phyloP scores from a whole-genome alignment of 2,329 filamentous ascomycete species.

The Curvularia verruculosa region DNA sequence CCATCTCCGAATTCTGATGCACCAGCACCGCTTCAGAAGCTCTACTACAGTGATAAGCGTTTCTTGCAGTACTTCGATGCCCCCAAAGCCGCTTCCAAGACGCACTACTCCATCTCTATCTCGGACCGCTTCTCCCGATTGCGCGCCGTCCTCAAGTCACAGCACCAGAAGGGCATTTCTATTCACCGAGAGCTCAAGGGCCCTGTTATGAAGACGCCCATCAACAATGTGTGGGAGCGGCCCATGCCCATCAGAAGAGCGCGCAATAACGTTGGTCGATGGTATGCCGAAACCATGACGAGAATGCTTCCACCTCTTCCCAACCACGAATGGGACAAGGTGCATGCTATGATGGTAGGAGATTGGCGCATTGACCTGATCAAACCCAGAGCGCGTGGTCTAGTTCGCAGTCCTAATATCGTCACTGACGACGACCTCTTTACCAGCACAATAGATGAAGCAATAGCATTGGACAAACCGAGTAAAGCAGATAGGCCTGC shows the following conservation, averaged over 20 bases:
- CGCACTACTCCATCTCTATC: slow-evolving; percentile 31
- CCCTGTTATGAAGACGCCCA: slow-evolving; percentile 45
- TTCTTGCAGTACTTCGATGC: slow-evolving; percentile 42
- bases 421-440: slow-evolving; percentile 9
- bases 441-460: slow-evolving; percentile 19
- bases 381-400: slow-evolving; percentile 26
- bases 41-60: slow-evolving; percentile 44
- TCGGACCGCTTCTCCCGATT: slow-evolving; percentile 42
- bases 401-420: not conserved
- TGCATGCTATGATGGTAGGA: slow-evolving; percentile 51
- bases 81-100: slow-evolving; percentile 25
- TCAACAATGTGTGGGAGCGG: slow-evolving; percentile 54
- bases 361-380: slow-evolving; percentile 33
- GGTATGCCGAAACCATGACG: slow-evolving; percentile 53
- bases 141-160: slow-evolving; percentile 35
- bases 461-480: slow-evolving; percentile 34
- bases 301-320: slow-evolving; percentile 55
- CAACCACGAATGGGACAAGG: slow-evolving; percentile 51
- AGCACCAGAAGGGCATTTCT: slow-evolving; percentile 26
- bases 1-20: not conserved
- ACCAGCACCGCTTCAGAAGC: slow-evolving; percentile 39
- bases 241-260: slow-evolving; percentile 55
- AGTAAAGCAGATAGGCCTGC: slow-evolving; percentile 33
- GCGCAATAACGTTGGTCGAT: slow-evolving; percentile 51
- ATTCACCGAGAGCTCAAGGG: slow-evolving; percentile 34